Conservation (phyloP, 2,329 filamentous ascomycete species). For the Trichophyton schoenleinii region DNA sequence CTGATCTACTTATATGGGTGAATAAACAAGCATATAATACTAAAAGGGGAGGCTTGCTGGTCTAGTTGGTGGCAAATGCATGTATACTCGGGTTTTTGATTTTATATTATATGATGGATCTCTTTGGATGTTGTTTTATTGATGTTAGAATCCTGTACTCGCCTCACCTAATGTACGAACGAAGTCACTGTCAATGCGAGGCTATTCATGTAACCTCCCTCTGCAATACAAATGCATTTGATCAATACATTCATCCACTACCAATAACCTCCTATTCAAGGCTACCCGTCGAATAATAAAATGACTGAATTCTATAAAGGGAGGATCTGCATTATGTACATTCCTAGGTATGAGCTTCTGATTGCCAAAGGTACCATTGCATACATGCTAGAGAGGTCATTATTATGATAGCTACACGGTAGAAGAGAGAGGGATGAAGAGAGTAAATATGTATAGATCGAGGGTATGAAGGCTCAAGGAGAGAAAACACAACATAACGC, state of each 20-base stretch:
- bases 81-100: not conserved
- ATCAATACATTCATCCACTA: not conserved
- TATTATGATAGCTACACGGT: constrained; percentile 4
- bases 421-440: not conserved
- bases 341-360: constrained; percentile 1
- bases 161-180: no score
- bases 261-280: not conserved
- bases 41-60: not conserved
- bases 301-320: not conserved
- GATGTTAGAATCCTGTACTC: no score
- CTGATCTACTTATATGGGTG: not conserved
- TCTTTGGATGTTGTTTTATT: not conserved
- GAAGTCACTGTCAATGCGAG: not conserved
- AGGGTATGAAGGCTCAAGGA: not conserved
- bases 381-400: constrained; percentile 4
- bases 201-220: not conserved
- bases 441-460: not conserved
- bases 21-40: not conserved
- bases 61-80: not conserved
- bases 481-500: not conserved
- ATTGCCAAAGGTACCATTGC: constrained; percentile 3
- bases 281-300: not conserved
- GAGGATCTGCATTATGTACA: constrained; percentile 1
- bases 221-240: not conserved
- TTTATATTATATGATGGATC: not conserved